Evolutionary conservation across 495 filamentous ascomycete genomes (phyloP).

Genomic region (Daldinia childiae): DNA sequence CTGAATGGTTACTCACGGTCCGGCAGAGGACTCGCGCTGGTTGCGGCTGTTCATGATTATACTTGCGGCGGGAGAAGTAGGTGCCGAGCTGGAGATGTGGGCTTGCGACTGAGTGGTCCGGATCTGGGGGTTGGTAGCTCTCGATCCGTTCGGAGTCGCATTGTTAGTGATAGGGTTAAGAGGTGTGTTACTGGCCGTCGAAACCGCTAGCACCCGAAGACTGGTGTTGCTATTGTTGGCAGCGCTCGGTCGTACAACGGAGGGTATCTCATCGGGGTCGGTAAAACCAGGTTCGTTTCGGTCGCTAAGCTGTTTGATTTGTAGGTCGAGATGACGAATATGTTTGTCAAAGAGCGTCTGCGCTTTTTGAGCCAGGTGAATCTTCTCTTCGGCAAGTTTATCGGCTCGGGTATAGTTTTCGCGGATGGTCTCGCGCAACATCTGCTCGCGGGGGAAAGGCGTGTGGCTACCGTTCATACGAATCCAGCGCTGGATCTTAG

Average conservation of each 20-base stretch:
- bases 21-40: slow-evolving; percentile 79
- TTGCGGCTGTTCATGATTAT: slow-evolving; percentile 69
- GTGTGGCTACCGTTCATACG: slow-evolving; percentile 81
- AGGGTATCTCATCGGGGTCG: slow-evolving; percentile 79
- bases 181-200: slow-evolving; percentile 55
- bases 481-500: slow-evolving; percentile 88
- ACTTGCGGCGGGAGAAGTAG: slow-evolving; percentile 70
- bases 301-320: slow-evolving; percentile 83
- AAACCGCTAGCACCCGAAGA: slow-evolving; percentile 38
- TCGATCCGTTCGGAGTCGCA: slow-evolving; percentile 47
- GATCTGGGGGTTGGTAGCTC: slow-evolving; percentile 52
- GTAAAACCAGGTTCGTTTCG: slow-evolving; percentile 76
- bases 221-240: slow-evolving; percentile 53
- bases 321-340: slow-evolving; percentile 83
- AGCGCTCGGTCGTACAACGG: slow-evolving; percentile 71
- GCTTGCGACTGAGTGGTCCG: slow-evolving; percentile 53
- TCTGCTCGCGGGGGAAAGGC: slow-evolving; percentile 86
- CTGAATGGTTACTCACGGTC: slow-evolving; percentile 54
- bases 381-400: slow-evolving; percentile 86
- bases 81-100: slow-evolving; percentile 64
- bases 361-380: slow-evolving; percentile 79
- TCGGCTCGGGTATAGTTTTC: slow-evolving; percentile 76
- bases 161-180: slow-evolving; percentile 61
- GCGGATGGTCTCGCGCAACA: slow-evolving; percentile 72
- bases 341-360: slow-evolving; percentile 85